Conservation (phyloP, 495 filamentous ascomycete species). For the Podospora anserina region DNA sequence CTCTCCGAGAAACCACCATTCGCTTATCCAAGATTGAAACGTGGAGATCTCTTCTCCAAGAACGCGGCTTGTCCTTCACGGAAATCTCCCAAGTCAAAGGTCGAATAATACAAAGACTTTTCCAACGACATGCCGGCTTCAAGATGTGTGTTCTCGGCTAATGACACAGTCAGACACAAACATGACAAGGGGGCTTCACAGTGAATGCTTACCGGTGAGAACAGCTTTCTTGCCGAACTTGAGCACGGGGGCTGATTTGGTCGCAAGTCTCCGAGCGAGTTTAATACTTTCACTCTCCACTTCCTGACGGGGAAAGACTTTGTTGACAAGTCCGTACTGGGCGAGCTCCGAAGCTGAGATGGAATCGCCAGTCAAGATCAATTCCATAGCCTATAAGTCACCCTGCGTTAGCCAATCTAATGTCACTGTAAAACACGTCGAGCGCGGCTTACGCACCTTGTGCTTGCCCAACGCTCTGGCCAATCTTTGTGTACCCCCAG, state of each 20-base stretch:
- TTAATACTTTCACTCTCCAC: not conserved
- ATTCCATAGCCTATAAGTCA: conserved; percentile 10
- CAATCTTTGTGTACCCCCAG: conserved; percentile 44
- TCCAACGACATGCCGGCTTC: not conserved
- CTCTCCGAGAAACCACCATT: no score
- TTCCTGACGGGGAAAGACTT: not conserved
- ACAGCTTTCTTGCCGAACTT: not conserved
- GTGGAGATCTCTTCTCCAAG: not conserved
- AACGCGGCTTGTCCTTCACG: conserved; percentile 6
- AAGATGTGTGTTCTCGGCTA: conserved; percentile 4
- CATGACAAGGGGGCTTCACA: not conserved
- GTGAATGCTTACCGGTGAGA: not conserved
- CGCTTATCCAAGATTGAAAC: no score
- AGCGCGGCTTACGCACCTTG: conserved; percentile 21
- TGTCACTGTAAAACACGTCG: no score
- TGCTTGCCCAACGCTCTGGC: conserved; percentile 40
- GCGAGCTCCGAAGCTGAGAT: not conserved
- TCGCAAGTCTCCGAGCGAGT: not conserved
- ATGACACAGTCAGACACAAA: not conserved
- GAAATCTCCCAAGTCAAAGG: conserved; percentile 1
- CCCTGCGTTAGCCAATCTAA: no score
- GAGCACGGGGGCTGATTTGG: not conserved
- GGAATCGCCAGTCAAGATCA: conserved; percentile 7
- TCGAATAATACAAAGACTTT: conserved; percentile 4
- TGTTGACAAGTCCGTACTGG: not conserved